Conservation (phyloP, 345 rosid genomes). For the Carallia pectinifolia region DNA sequence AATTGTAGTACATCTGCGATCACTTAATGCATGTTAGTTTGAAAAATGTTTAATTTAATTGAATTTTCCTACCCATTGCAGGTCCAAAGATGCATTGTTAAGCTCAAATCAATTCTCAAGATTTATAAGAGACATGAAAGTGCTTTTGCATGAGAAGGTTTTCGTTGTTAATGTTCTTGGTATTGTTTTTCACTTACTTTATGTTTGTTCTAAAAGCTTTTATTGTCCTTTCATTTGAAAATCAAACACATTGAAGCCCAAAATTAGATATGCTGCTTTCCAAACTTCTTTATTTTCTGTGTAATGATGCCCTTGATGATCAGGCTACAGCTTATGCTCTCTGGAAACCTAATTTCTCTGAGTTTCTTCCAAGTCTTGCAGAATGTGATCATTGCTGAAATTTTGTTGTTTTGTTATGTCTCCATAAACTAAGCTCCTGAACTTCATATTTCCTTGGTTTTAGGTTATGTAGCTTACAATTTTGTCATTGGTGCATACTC, state of each 20-base stretch:
- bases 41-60: background rate
- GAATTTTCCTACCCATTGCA: constrained; percentile 21
- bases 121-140: constrained; percentile 59
- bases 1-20: background rate
- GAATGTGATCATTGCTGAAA: background rate
- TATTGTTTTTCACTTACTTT: constrained; percentile 26
- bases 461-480: constrained; percentile 85
- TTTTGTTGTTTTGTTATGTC: background rate
- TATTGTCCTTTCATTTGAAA: background rate
- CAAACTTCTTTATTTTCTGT: background rate
- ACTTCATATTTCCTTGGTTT: constrained; percentile 18
- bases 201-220: background rate
- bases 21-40: background rate
- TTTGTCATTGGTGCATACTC: constrained; percentile 95
- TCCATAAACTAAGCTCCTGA: constrained; percentile 1
- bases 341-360: background rate
- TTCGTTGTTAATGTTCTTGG: constrained; percentile 77
- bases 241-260: background rate
- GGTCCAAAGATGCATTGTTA: constrained; percentile 28
- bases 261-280: background rate
- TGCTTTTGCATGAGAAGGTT: constrained; percentile 61
- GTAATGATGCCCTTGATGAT: background rate
- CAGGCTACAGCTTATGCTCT: background rate
- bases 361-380: background rate
- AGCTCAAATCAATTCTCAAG: constrained; percentile 47